Evolutionary conservation across 768 basidiomycete species (phyloP).

Genomic region (Leucogyrophana mollusca): DNA sequence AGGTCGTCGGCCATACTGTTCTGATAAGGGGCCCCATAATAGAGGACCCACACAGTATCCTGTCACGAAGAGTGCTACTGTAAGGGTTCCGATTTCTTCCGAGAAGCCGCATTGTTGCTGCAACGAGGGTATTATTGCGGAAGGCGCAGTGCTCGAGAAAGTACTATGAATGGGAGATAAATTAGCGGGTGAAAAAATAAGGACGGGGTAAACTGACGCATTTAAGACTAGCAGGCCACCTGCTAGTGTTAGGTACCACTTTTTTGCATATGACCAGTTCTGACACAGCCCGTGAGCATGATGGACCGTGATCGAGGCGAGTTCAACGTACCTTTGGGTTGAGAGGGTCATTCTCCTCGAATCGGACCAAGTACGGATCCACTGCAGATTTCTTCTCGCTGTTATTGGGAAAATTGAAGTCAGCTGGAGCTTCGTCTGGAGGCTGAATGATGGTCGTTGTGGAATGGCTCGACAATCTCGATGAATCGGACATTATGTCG

Average conservation of each 20-base stretch:
- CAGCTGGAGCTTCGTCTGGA: not conserved
- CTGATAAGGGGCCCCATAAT: slow-evolving; percentile 56
- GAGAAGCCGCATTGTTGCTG: slow-evolving; percentile 48
- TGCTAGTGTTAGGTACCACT: slow-evolving; percentile 53
- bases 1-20: slow-evolving; percentile 57
- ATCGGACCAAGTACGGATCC: slow-evolving; percentile 32
- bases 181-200: not conserved
- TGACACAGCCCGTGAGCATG: slow-evolving; percentile 16
- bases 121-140: slow-evolving; percentile 45
- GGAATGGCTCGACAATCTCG: not conserved
- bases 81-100: slow-evolving; percentile 49
- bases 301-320: slow-evolving; percentile 4
- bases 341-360: slow-evolving; percentile 35
- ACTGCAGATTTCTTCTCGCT: not conserved
- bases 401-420: not conserved
- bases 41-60: slow-evolving; percentile 68
- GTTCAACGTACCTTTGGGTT: slow-evolving; percentile 43
- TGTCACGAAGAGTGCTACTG: slow-evolving; percentile 62
- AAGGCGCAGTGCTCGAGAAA: slow-evolving; percentile 61
- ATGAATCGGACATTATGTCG: not conserved
- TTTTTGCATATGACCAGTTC: slow-evolving; percentile 47
- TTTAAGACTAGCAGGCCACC: slow-evolving; percentile 53
- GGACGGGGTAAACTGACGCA: slow-evolving; percentile 37
- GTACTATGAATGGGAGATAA: slow-evolving; percentile 37
- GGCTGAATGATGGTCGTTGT: not conserved